Conservation (phyloP, 1,139 yeast species). For the Saccharomyces hybrid region DNA sequence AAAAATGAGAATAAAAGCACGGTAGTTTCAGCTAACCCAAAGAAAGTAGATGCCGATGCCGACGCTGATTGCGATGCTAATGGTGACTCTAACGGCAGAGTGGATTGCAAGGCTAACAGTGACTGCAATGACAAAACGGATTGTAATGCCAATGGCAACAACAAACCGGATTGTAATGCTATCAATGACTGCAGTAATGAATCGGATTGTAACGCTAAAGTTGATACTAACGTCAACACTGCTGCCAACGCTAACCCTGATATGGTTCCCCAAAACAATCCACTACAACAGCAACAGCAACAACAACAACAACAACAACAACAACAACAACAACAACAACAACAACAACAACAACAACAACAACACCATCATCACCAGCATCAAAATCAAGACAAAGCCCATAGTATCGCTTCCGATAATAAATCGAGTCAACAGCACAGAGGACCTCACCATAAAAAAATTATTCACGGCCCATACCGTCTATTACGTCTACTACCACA, state of each 20-base stretch:
- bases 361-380: conserved; percentile 1
- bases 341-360: neutral
- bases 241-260: neutral
- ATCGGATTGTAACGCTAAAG: neutral
- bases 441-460: conserved; percentile 21
- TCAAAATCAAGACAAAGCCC: neutral
- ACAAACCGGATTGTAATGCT: neutral
- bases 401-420: conserved; percentile 11
- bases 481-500: conserved; percentile 79
- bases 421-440: conserved; percentile 10
- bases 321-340: conserved; percentile 3
- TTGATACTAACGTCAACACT: neutral
- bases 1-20: neutral
- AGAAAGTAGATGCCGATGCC: neutral
- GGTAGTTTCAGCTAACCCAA: neutral
- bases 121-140: neutral
- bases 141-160: neutral
- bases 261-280: neutral
- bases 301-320: conserved; percentile 3
- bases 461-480: conserved; percentile 73
- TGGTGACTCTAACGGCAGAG: neutral
- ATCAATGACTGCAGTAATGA: neutral
- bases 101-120: neutral
- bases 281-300: conserved; percentile 2
- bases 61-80: neutral